A percentile compares a stretch with the other conserved stretches of the same genome.
phyloP scores from a whole-genome alignment of 768 basidiomycete species.

The Suillus decipiens region DNA sequence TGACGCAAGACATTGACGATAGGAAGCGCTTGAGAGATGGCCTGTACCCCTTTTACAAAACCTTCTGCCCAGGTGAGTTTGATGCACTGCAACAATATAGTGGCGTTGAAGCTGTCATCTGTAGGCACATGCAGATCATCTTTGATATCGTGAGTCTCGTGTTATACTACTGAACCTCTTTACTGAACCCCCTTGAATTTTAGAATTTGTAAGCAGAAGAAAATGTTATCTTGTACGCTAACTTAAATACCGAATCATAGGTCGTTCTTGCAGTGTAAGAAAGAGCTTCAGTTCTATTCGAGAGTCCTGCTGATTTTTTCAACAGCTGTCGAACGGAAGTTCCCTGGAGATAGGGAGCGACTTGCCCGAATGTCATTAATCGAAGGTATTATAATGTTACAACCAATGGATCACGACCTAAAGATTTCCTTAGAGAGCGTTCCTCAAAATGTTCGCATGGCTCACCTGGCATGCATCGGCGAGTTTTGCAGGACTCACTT shows the following conservation, averaged over 20 bases:
- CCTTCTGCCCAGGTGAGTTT: constrained; percentile 71
- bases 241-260: constrained; percentile 33
- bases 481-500: constrained; percentile 11
- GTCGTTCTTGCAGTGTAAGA: constrained; percentile 68
- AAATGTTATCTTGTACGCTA: constrained; percentile 37
- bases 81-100: constrained; percentile 12
- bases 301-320: constrained; percentile 15
- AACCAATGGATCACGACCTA: neutral
- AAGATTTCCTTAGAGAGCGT: constrained; percentile 59
- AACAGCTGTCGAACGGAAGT: constrained; percentile 82
- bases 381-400: constrained; percentile 55
- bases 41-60: constrained; percentile 83
- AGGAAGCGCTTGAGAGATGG: constrained; percentile 94
- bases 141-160: constrained; percentile 74
- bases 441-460: constrained; percentile 89
- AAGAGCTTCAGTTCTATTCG: neutral
- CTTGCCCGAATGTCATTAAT: constrained; percentile 90
- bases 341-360: constrained; percentile 82
- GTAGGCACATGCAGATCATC: constrained; percentile 87
- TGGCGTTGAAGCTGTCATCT: neutral
- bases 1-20: constrained; percentile 7
- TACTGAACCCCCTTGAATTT: neutral
- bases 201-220: constrained; percentile 29
- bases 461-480: constrained; percentile 87
- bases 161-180: neutral